Percentiles rank a stretch among this genome's conserved stretches.
These are phyloP conservation scores for Fusarium foetens DNA, from an alignment of 2,329 filamentous ascomycete genomes.

Conservation along the genomic window DNA sequence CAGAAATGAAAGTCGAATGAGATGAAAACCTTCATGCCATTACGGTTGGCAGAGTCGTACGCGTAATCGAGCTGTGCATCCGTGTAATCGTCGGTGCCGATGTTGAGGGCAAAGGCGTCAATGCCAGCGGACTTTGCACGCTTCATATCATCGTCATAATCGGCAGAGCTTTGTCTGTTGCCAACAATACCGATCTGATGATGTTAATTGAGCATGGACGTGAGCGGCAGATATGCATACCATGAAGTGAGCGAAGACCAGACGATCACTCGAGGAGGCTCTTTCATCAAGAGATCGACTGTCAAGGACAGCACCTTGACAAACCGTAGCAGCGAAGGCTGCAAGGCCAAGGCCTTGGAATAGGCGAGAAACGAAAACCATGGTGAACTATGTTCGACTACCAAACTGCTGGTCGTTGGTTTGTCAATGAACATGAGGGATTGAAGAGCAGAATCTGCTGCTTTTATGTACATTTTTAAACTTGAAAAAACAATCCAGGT, in stretches of 20 bases:
- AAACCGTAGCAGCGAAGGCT: conserved; percentile 1
- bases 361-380: conserved; percentile 17
- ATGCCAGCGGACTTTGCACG: conserved; percentile 56
- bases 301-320: conserved; percentile 14
- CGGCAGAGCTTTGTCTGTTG: conserved; percentile 53
- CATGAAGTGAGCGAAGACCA: conserved; percentile 36
- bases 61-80: conserved; percentile 60
- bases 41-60: conserved; percentile 59
- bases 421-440: neutral
- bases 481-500: too few relatives aligned
- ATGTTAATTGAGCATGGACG: neutral
- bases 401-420: neutral
- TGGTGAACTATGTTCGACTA: neutral
- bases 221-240: neutral
- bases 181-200: conserved; percentile 56
- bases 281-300: conserved; percentile 3
- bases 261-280: conserved; percentile 25
- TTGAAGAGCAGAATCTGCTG: neutral
- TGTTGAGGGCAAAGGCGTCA: conserved; percentile 62
- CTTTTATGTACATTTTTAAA: neutral
- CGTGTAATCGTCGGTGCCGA: conserved; percentile 56
- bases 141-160: conserved; percentile 60
- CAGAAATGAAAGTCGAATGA: conserved; percentile 68
- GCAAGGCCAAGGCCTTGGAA: conserved; percentile 16
- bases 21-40: conserved; percentile 64